A percentile compares a stretch with the other conserved stretches of the same genome.
phyloP scores from a whole-genome alignment of 371 early-diverging fungal genomes.

The Mucor saturninus region DNA sequence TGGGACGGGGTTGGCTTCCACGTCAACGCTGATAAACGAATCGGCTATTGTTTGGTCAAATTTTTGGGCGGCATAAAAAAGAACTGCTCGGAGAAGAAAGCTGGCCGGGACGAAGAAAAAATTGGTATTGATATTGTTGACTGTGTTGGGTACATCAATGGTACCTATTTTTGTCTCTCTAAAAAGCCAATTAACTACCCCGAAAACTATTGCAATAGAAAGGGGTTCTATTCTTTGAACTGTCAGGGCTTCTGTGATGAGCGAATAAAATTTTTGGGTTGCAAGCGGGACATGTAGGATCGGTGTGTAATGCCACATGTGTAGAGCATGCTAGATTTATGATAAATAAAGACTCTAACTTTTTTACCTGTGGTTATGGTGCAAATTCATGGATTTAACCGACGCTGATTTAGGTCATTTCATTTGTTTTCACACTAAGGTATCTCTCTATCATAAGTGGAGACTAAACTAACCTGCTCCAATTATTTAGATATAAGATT shows the following conservation, averaged over 20 bases:
- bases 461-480: constrained; percentile 19
- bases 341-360: too few species aligned
- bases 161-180: too few species aligned
- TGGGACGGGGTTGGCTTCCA: constrained; percentile 13
- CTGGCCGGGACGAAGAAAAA: constrained; percentile 14
- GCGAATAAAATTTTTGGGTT: too few species aligned
- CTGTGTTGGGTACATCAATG: too few species aligned
- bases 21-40: constrained; percentile 4
- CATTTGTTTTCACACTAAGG: constrained; percentile 10
- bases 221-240: too few species aligned
- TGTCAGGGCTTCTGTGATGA: too few species aligned
- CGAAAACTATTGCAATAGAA: too few species aligned
- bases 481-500: constrained; percentile 18
- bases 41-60: constrained; percentile 14
- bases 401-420: constrained; percentile 6
- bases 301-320: too few species aligned
- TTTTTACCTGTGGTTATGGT: too few species aligned
- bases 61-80: constrained; percentile 15
- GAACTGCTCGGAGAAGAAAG: constrained; percentile 10
- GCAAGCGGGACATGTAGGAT: too few species aligned
- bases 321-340: too few species aligned
- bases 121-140: constrained; percentile 11
- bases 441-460: constrained; percentile 16
- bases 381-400: constrained; percentile 16
- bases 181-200: too few species aligned